Evolutionary conservation across 257 asterid genomes (phyloP), one percentile per base, ranked within the genome.

Genomic region (Solanum lycopersicoides): DNA sequence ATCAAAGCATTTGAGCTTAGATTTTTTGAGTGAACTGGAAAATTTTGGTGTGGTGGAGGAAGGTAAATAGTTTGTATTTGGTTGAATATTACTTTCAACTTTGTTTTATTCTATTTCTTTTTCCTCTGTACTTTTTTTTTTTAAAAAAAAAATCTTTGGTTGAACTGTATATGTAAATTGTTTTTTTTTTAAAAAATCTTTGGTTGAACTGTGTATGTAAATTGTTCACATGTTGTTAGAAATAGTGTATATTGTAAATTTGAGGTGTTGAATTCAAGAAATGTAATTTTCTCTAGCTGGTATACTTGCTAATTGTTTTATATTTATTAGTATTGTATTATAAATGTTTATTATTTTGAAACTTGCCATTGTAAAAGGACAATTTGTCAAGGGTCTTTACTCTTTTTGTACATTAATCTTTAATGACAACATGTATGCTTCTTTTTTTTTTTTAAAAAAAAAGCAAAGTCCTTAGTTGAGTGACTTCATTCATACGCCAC

Each of bases 1-100:
- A 89, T 89, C 87, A 87, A 32, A 89, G 87, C 88, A 42, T 73
- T 60, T 92, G 82, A 88, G 41, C 82, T 73, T 56, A 41, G 18
- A 42, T 76, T 76, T 76, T 25, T 42, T 39, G n/a, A 39, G 21
- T 75, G 32, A 37, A 74, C n/a, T 42, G 32, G 18, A 74, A 21
- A 39, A 76, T 76, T 76, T 44, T 76, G 83, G 83, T n/a, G 83
- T n/a, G 56, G 35, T 75, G 37, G 39, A 77, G 25, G 84, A 25
- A 44, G n/a, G 63, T 44, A 77, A 44, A 77, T 77, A 79, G 84
- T 79, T 44, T 79, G 83, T 77, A 42, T 42, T 44, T 79, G 25
- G 84, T 79, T 79, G 65, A 79, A 25, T 8, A 79, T 44, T 79
- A 4, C 84, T 15, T 77, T 79, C 84, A 44, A 44, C n/a, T 79